These are phyloP conservation scores for Dendryphion nanum DNA, from an alignment of 2,329 filamentous ascomycete species.

Conservation along the genomic window DNA sequence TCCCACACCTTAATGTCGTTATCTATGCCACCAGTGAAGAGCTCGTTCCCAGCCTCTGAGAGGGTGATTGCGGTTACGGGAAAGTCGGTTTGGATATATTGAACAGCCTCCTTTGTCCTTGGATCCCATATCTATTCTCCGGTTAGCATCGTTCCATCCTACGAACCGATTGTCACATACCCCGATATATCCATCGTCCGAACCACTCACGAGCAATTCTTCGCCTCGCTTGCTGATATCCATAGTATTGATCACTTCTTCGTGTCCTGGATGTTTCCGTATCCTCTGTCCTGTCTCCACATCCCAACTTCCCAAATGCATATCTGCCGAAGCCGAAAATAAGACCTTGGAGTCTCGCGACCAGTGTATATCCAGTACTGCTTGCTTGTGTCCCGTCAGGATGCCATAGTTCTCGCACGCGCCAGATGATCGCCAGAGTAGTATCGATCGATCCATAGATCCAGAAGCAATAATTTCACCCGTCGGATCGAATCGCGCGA, in stretches of 20 bases:
- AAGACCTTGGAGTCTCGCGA: constrained; percentile 88
- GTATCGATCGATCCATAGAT: constrained; percentile 89
- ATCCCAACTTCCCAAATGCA: constrained; percentile 92
- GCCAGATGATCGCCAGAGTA: constrained; percentile 91
- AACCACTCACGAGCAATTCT: constrained; percentile 85
- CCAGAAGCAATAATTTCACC: constrained; percentile 90
- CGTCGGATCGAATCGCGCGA: constrained; percentile 83
- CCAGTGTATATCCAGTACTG: constrained; percentile 91
- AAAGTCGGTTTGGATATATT: constrained; percentile 87
- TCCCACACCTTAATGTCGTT: constrained; percentile 99
- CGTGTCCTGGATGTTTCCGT: constrained; percentile 87
- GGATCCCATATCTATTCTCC: constrained; percentile 76
- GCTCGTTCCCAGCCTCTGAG: constrained; percentile 91
- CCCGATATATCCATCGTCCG: constrained; percentile 89
- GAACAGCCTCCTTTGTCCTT: constrained; percentile 80
- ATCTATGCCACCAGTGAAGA: constrained; percentile 93
- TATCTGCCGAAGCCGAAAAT: constrained; percentile 91
- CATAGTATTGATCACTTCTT: constrained; percentile 91
- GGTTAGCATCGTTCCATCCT: not conserved
- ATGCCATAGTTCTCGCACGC: constrained; percentile 93
- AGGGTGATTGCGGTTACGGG: constrained; percentile 88
- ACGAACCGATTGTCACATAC: constrained; percentile 27
- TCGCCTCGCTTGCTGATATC: constrained; percentile 88
- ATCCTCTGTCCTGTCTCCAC: constrained; percentile 88
- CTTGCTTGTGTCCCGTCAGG: constrained; percentile 85